Base-by-base conservation (phyloP, 23 red algal species). In the Gracilaria caudata region DNA sequence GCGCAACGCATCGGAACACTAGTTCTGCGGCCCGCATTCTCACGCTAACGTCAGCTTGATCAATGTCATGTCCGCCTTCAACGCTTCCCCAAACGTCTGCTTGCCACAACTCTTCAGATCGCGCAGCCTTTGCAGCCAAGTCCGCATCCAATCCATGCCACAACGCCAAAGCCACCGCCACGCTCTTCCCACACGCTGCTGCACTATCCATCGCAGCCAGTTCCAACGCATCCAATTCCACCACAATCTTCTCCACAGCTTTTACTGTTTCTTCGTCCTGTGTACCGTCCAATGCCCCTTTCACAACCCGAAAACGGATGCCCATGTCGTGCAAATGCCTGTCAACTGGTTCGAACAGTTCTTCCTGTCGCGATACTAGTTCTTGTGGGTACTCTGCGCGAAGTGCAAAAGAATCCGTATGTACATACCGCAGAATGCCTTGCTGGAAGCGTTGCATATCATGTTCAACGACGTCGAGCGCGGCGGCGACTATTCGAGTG, bases 51-150 rank as follows among this genome's bases (percentile, higher is more conserved):
- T 96, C 94, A 10, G 94, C 94, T 43, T 77, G 75, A 45, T 96
- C 94, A 29, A 96, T 40, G 64, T 96, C 94, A 91, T 96, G 94
- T 28, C 94, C 77, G 19, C 94, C 94, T 51, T 87, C 78, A 7
- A 96, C 94, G 26, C 41, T 76, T 36, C 94, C 94, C 88, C 88
- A 96, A 24, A 90, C 79, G 21, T 80, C 63, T 14, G 43, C 54
- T 73, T 96, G 94, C 84, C 84, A 96, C 30, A 61, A 41, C 74
- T 96, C 94, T 60, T 96, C 94, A 51, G 71, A 86, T 21, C 94
- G 65, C 45, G 89, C 79, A 24, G 92, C 92, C 17, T 57, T 47
- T 2, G 56, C 16, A 28, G 92, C 92, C 30, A 56, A 23, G 6
- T 58, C 75, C 12, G 49, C 81, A 14, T 73, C 55, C n/a, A 94